phyloP scores from a whole-genome alignment of 139 green algal species.

The Chlamydomonas incerta region DNA sequence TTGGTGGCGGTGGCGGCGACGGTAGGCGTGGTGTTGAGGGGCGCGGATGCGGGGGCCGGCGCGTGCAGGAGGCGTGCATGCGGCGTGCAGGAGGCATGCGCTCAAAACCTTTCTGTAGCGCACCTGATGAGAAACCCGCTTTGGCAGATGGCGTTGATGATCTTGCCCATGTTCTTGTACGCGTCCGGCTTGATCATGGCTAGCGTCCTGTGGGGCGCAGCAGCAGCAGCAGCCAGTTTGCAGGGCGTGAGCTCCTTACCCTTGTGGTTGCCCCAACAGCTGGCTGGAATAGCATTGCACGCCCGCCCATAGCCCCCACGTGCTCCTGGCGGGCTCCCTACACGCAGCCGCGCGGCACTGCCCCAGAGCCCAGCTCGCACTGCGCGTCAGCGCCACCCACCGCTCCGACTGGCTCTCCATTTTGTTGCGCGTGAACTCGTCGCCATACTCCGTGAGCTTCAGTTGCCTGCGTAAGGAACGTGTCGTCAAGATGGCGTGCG shows the following conservation, averaged over 20 bases:
- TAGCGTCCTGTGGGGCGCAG: conserved; percentile 65
- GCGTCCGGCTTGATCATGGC: conserved; percentile 88
- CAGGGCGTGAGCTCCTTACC: background rate
- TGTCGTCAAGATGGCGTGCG: no score
- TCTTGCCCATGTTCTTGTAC: conserved; percentile 75
- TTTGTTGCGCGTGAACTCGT: conserved; percentile 73
- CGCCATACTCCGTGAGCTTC: conserved; percentile 80
- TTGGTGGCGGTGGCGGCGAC: background rate
- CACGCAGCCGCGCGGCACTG: no score
- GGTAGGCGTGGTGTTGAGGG: background rate
- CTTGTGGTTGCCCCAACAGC: no score
- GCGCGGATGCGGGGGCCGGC: background rate
- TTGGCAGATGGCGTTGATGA: conserved; percentile 75
- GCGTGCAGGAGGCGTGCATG: no score
- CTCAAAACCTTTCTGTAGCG: no score
- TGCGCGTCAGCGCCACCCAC: conserved; percentile 40
- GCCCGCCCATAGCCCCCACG: no score
- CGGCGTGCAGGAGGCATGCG: no score
- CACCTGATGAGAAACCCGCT: conserved; percentile 70
- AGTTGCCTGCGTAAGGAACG: conserved; percentile 78
- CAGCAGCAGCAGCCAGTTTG: background rate
- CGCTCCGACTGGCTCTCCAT: conserved; percentile 58
- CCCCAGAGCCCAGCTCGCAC: no score
- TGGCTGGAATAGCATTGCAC: no score
- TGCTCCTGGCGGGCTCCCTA: no score